Percentiles rank a stretch among this genome's conserved stretches.
Evolutionary conservation across 495 filamentous ascomycete genomes (phyloP).

Genomic region (Apiosordaria backusii): DNA sequence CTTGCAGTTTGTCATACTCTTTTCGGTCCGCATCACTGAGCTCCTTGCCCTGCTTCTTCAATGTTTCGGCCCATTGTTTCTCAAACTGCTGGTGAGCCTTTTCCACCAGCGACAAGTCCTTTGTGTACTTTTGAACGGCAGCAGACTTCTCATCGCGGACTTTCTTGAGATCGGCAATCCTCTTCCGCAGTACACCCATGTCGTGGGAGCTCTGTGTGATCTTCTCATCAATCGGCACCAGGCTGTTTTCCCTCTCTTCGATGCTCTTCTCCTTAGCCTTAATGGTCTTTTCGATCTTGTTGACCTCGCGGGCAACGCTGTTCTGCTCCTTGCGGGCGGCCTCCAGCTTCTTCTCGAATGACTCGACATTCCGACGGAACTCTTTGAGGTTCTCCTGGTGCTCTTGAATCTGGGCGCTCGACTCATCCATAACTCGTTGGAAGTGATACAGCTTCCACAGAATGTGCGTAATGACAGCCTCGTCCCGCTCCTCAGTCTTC

Average conservation of each 20-base stretch:
- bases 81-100: constrained; percentile 91
- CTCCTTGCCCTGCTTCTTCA: constrained; percentile 81
- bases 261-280: constrained; percentile 83
- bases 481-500: constrained; percentile 84
- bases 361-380: constrained; percentile 79
- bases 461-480: constrained; percentile 90
- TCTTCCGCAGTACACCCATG: constrained; percentile 59
- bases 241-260: constrained; percentile 75
- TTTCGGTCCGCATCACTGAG: constrained; percentile 82
- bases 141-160: constrained; percentile 67
- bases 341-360: constrained; percentile 77
- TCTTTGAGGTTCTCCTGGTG: constrained; percentile 97
- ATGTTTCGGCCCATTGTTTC: constrained; percentile 73
- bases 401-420: constrained; percentile 83
- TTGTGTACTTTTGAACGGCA: constrained; percentile 66
- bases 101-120: constrained; percentile 75
- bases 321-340: constrained; percentile 84
- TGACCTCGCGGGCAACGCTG: constrained; percentile 71
- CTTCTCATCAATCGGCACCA: constrained; percentile 91
- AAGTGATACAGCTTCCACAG: constrained; percentile 97
- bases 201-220: constrained; percentile 74
- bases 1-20: constrained; percentile 80
- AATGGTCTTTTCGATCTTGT: constrained; percentile 77
- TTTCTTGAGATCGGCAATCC: constrained; percentile 67
- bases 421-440: constrained; percentile 87